Base-by-base conservation (phyloP, 345 rosid species). In the Trapa bicornis region DNA sequence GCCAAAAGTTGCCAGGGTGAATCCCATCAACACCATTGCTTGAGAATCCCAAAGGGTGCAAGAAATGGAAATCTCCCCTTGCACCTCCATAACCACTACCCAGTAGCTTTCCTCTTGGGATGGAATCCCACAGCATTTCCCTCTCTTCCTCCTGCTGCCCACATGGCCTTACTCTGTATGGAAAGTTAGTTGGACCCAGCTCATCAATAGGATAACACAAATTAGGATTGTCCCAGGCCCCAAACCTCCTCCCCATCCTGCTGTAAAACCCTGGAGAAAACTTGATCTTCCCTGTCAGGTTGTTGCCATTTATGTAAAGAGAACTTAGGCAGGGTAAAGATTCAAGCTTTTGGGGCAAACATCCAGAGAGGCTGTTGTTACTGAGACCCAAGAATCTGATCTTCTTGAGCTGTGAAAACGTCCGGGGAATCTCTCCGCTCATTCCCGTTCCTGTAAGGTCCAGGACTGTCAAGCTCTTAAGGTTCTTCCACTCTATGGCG, bases 181-280 rank as follows among this genome's bases (percentile, higher is more conserved):
- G 98, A 64, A 68, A 76, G 70, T 73, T 72, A 47, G 72, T 60
- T 67, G 87, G 72, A 68, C 69, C 50, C 72, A 71, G 61, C 74
- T 74, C 84, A 47, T 74, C 83, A 47, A 67, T 57, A 0, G 79
- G 72, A 74, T 80, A 87, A 78, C 98, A 93, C 50, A 93, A 77
- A 68, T 82, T 79, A 67, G 94, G 91, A 75, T 93, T 93, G 76
- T 83, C 83, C 97, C 92, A 88, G 32, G 91, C 92, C 72, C 93
- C 89, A 65, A 93, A 89, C 33, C 95, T 89, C 76, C 90, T 85
- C 39, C 94, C 88, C 80, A 93, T 71, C 70, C 78, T 90, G 74
- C 74, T 68, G 72, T 82, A 86, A 67, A 93, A 93, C 71, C 16
- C 47, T 52, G 61, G 50, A 22, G 96, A 71, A 71, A 90, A 88